Evolutionary conservation across 352 stramenopile genomes (phyloP), one percentile per base, ranked within the genome.

Genomic region (Pythium brachiatum): DNA sequence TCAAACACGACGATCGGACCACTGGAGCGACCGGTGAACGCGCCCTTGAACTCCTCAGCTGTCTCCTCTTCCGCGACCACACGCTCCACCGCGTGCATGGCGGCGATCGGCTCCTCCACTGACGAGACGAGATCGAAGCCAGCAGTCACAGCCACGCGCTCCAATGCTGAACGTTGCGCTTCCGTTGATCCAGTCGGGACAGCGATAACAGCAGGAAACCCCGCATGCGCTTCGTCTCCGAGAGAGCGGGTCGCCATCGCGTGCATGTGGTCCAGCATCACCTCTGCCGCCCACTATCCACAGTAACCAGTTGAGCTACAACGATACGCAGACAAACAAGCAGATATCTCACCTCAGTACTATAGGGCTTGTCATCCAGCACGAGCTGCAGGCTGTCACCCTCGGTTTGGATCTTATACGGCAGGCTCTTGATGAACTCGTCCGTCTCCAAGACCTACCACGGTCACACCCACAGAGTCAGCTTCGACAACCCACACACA

Each of bases 201-300:
- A 2, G 78, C 59, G n/a, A 90, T 55, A 7, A 90, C 73, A 0
- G 72, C 69, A 4, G 78, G 75, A 27, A 87, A 81, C 6, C 71
- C 72, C 5, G 83, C 68, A 27, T 73, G 69, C 21, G 55, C 56
- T 25, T 79, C 68, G 32, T 83, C 69, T 26, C 75, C 71, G 2
- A 88, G 60, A n/a, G 76, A 83, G 13, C 73, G 62, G 5, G 69
- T 61, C 18, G 78, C 81, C 32, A 76, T 68, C 20, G 44, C 60
- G 38, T 87, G 75, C 44, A 88, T 47, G 46, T 86, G 60, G 53
- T 88, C 76, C 43, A 90, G 57, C 74, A 87, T 69, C 15, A 90
- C 75, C 58, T 88, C 81, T 1, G 62, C 69, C 9, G 78, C 71
- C 78, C 81, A 88, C 78, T 89, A n/a, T n/a, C n/a, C n/a, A n/a